Conservation (phyloP, 345 rosid species). For the Odontarrhena argentea region DNA sequence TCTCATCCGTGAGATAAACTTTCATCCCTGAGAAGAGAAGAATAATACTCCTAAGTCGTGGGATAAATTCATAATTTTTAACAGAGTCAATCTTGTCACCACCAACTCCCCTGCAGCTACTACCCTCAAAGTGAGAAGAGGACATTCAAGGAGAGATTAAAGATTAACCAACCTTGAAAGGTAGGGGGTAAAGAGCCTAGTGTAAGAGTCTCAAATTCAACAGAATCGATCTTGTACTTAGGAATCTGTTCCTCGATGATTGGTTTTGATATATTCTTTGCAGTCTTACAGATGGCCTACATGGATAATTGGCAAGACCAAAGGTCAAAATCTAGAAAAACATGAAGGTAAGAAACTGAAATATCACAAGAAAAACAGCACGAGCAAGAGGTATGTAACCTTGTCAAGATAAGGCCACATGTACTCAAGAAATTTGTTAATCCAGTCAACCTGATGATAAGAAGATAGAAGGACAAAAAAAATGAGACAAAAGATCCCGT, state of each 20-base stretch:
- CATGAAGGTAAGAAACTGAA: conserved; percentile 15
- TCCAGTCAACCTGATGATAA: conserved; percentile 76
- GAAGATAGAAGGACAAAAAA: conserved; percentile 6
- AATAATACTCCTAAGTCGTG: conserved; percentile 9
- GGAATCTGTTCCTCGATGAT: conserved; percentile 94
- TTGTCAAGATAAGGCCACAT: conserved; percentile 99
- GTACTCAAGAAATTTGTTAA: conserved; percentile 68
- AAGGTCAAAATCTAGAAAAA: conserved; percentile 15
- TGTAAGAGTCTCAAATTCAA: conserved; percentile 81
- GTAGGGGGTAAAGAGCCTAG: conserved; percentile 91
- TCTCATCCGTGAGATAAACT: conserved; percentile 91
- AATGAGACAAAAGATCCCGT: conserved; percentile 12
- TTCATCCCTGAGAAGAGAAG: conserved; percentile 73
- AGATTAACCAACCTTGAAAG: conserved; percentile 58
- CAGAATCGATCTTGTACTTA: conserved; percentile 87
- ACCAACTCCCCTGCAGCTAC: not conserved
- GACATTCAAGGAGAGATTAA: conserved; percentile 4
- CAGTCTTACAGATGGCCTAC: conserved; percentile 90
- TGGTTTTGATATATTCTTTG: conserved; percentile 65
- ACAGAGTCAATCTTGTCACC: not conserved
- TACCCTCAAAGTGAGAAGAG: conserved; percentile 2
- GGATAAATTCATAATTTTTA: conserved; percentile 2
- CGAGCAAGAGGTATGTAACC: conserved; percentile 48
- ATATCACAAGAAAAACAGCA: not conserved
- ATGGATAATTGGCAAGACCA: conserved; percentile 5